phyloP scores from a whole-genome alignment of 169 alveolate genomes.

The Plasmodium yoelii region DNA sequence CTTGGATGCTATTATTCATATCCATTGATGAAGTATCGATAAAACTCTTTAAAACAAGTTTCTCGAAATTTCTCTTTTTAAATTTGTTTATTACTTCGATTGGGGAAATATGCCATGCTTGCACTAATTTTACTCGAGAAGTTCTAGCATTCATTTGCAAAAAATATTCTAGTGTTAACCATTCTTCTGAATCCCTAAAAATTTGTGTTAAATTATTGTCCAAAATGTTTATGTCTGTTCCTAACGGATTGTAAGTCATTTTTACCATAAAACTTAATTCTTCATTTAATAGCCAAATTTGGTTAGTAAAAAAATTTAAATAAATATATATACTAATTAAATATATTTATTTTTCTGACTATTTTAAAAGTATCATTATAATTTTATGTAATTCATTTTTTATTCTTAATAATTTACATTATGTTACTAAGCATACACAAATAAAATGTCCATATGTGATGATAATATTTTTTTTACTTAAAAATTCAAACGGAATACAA shows the following conservation, averaged over 20 bases:
- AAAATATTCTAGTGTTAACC: slow-evolving; percentile 84
- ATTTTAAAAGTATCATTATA: too few relatives aligned
- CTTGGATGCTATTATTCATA: slow-evolving; percentile 89
- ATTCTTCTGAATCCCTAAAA: slow-evolving; percentile 84
- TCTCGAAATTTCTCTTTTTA: slow-evolving; percentile 72
- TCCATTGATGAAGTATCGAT: slow-evolving; percentile 89
- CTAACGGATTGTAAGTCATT: slow-evolving; percentile 28
- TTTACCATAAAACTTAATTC: background rate
- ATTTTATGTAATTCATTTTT: too few relatives aligned
- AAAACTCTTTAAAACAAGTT: slow-evolving; percentile 86
- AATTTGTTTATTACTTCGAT: slow-evolving; percentile 77
- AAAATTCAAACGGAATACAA: too few relatives aligned
- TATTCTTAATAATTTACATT: too few relatives aligned
- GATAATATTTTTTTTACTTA: too few relatives aligned
- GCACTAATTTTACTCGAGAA: slow-evolving; percentile 85
- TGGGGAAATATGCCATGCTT: slow-evolving; percentile 85
- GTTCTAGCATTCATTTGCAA: slow-evolving; percentile 82
- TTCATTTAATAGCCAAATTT: background rate
- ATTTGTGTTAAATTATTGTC: slow-evolving; percentile 74
- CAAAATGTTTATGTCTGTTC: slow-evolving; percentile 40
- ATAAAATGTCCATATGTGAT: too few relatives aligned
- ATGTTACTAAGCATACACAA: too few relatives aligned
- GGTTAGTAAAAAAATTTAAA: background rate
- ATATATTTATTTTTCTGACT: too few relatives aligned
- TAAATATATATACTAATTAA: background rate